A percentile compares a stretch with the other conserved stretches of the same genome.
Evolutionary conservation across 257 asterid genomes (phyloP).

Genomic region (Scutellaria minor): DNA sequence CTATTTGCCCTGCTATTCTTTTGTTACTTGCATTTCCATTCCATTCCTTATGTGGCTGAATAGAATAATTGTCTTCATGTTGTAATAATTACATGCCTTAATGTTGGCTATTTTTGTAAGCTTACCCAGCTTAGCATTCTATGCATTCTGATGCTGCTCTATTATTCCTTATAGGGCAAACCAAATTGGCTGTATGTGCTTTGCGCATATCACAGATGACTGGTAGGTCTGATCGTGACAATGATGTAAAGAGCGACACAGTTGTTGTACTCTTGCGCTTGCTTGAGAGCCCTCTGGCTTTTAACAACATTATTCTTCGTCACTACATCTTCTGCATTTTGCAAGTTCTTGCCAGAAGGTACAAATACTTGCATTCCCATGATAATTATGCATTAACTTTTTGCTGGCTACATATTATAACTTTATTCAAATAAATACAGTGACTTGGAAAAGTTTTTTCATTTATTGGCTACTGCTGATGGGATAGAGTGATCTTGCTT

Average conservation of each 20-base stretch:
- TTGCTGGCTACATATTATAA: conserved; percentile 14
- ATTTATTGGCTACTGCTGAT: conserved; percentile 4
- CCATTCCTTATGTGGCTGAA: conserved; percentile 3
- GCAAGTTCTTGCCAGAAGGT: conserved; percentile 97
- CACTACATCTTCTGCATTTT: conserved; percentile 93
- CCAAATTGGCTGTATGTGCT: conserved; percentile 79
- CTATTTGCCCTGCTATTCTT: neutral
- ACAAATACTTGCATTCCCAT: conserved; percentile 36
- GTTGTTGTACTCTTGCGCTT: conserved; percentile 81
- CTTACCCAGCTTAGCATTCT: conserved; percentile 9
- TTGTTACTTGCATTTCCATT: neutral
- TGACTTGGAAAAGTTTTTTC: conserved; percentile 1
- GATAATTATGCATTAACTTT: conserved; percentile 13
- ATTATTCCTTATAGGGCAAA: conserved; percentile 69
- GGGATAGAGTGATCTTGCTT: conserved; percentile 1
- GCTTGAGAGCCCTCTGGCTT: conserved; percentile 95
- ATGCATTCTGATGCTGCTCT: conserved; percentile 37
- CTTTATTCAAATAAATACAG: neutral
- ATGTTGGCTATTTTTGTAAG: conserved; percentile 17
- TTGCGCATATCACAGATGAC: conserved; percentile 87
- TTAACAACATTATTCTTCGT: conserved; percentile 83
- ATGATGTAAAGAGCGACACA: conserved; percentile 74
- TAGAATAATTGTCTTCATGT: neutral
- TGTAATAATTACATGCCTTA: conserved; percentile 5
- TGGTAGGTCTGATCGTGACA: conserved; percentile 52